Evolutionary conservation across 768 basidiomycete species (phyloP), one percentile per base, ranked within the genome.

Genomic region (Collybia mongolica): DNA sequence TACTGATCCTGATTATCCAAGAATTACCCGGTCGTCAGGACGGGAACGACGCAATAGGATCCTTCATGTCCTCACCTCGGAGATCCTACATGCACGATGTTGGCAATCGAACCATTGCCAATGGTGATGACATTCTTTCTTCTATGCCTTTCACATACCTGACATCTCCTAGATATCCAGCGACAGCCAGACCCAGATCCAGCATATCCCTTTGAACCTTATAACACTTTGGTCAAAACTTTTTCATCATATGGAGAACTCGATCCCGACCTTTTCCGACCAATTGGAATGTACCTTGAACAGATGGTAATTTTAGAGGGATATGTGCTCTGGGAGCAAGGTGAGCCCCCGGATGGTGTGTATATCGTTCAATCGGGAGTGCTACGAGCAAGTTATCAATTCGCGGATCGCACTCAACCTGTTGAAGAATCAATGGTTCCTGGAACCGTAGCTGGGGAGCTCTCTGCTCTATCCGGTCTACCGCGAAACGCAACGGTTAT

Each of bases 351-450:
- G 0, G 88, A 93, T 60, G 93, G 89, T 4, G 67, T 98, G 22
- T 98, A 95, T 70, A 76, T 98, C 59, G 84, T 99, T 56, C 87
- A 97, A 58, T 79, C 84, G 0, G 96, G 96, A 6, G 81, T 93
- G 26, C 74, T 99, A 26, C 76, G 90, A 8, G 96, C 95, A 0
- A 79, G 78, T 17, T 98, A 98, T 68, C 67, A 73, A 39, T 95
- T 93, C 62, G 83, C 82, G 2, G 83, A 83, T 43, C 81, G 88
- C 55, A 70, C 80, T 5, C 78, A 80, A 20, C 64, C 69, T 5
- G 83, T 93, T 43, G 86, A 90, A 60, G 93, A 96, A 69, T 90
- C 88, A 1, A 96, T 96, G 93, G 91, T 95, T 0, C 83, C 92
- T 3, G 95, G 94, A 2, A 93, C 93, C 0, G 71, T 98, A 2